Conservation (phyloP, 306 rosid species). For the Fragaria vesca region DNA sequence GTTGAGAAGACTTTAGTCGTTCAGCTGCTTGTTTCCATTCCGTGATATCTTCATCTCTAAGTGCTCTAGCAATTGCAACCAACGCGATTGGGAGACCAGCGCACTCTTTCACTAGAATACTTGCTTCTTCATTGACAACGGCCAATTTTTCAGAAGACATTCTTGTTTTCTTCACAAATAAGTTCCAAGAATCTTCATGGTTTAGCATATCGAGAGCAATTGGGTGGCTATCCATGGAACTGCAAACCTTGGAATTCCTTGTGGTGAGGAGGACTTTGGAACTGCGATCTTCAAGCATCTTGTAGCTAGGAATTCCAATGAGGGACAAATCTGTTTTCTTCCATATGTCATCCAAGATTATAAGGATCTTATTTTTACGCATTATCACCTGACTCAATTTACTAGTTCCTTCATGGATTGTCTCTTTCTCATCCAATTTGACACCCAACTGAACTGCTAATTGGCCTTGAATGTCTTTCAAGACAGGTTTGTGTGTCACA, state of each 20-base stretch:
- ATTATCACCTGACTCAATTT: neutral
- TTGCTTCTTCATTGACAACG: conserved; percentile 8
- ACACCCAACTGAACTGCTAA: neutral
- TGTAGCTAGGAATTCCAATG: conserved; percentile 13
- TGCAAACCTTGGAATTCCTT: neutral
- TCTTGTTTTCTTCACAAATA: conserved; percentile 4
- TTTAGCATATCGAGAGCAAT: neutral
- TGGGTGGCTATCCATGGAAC: neutral
- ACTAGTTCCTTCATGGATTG: neutral
- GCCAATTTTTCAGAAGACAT: neutral
- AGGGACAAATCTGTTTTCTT: neutral
- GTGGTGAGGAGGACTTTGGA: conserved; percentile 28
- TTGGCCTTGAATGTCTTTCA: neutral
- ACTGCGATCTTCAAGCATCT: neutral
- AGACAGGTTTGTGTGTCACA: neutral
- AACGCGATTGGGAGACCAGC: conserved; percentile 25
- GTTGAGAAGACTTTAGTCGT: neutral
- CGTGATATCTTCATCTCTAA: conserved; percentile 16
- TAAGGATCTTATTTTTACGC: neutral
- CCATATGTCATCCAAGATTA: conserved; percentile 11
- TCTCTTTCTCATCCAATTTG: neutral
- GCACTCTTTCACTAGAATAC: conserved; percentile 19
- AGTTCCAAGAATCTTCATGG: conserved; percentile 12
- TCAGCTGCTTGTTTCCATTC: conserved; percentile 10
- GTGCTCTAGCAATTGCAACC: conserved; percentile 22